phyloP scores from a whole-genome alignment of 768 basidiomycete genomes.

The Russula compacta region DNA sequence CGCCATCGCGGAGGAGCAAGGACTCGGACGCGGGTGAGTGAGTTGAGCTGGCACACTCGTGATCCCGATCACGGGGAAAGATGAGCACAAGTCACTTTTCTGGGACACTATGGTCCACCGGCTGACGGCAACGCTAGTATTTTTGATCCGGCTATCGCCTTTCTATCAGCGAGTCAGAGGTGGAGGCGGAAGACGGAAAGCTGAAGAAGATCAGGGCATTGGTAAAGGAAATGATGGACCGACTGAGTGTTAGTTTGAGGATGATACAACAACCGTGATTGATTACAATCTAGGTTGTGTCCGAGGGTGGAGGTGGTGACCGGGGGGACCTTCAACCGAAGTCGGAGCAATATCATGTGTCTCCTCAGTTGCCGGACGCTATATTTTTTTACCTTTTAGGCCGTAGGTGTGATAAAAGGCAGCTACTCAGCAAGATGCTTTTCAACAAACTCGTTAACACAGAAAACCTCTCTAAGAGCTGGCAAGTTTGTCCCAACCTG shows the following conservation, averaged over 20 bases:
- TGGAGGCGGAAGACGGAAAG: conserved; percentile 40
- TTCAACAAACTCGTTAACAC: too few species aligned
- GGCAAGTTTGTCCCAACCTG: background rate
- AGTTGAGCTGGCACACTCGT: conserved; percentile 24
- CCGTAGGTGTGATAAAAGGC: too few species aligned
- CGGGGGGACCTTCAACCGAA: too few species aligned
- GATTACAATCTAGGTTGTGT: too few species aligned
- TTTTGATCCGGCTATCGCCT: conserved; percentile 70
- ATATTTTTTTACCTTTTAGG: too few species aligned
- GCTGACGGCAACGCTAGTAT: conserved; percentile 66
- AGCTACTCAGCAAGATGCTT: too few species aligned
- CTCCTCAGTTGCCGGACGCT: too few species aligned
- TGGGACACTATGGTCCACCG: conserved; percentile 56
- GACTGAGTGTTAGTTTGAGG: conserved; percentile 11
- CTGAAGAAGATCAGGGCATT: conserved; percentile 58
- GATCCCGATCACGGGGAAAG: background rate
- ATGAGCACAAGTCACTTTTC: background rate
- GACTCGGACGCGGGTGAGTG: conserved; percentile 80
- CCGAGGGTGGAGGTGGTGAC: too few species aligned
- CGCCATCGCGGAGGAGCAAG: conserved; percentile 65
- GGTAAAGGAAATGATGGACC: conserved; percentile 51
- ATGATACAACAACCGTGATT: too few species aligned
- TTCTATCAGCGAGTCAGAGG: too few species aligned
- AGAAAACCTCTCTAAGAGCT: too few species aligned
- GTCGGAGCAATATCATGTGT: too few species aligned